These are phyloP conservation scores for Boletus sp. DNA, from an alignment of 1,284 basidiomycete species.

Conservation along the genomic window DNA sequence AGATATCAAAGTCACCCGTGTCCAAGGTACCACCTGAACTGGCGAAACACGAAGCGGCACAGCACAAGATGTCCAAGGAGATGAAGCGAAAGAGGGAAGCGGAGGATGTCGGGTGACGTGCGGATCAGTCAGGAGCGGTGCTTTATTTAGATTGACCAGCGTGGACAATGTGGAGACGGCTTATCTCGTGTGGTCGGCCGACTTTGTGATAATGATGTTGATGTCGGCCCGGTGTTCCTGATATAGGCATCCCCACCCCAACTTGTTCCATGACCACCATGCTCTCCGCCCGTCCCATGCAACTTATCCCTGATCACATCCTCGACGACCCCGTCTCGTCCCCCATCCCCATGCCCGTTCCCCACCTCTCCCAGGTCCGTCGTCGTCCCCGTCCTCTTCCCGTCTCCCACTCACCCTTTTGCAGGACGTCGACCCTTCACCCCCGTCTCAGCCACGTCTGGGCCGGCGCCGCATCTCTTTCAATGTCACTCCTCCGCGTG, in stretches of 20 bases:
- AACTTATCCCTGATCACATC: slow-evolving; percentile 22
- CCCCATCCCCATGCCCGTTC: slow-evolving; percentile 11
- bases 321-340: slow-evolving; percentile 20
- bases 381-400: too few species aligned
- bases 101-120: slow-evolving; percentile 59
- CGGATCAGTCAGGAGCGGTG: background rate
- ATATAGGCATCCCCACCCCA: too few species aligned
- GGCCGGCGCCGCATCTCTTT: slow-evolving; percentile 25
- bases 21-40: slow-evolving; percentile 87
- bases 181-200: too few species aligned
- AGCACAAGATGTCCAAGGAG: slow-evolving; percentile 82
- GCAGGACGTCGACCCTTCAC: slow-evolving; percentile 5
- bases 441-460: slow-evolving; percentile 19
- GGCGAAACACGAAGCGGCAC: slow-evolving; percentile 85
- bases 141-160: too few species aligned
- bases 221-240: slow-evolving; percentile 13
- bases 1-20: slow-evolving; percentile 89
- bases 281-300: slow-evolving; percentile 44
- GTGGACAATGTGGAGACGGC: too few species aligned
- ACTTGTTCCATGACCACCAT: slow-evolving; percentile 23
- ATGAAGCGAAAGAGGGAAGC: slow-evolving; percentile 88
- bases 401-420: background rate
- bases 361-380: too few species aligned
- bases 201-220: slow-evolving; percentile 16
- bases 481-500: slow-evolving; percentile 4